Base-by-base conservation (phyloP, 2,329 filamentous ascomycete species). In the Ascochyta pisi region DNA sequence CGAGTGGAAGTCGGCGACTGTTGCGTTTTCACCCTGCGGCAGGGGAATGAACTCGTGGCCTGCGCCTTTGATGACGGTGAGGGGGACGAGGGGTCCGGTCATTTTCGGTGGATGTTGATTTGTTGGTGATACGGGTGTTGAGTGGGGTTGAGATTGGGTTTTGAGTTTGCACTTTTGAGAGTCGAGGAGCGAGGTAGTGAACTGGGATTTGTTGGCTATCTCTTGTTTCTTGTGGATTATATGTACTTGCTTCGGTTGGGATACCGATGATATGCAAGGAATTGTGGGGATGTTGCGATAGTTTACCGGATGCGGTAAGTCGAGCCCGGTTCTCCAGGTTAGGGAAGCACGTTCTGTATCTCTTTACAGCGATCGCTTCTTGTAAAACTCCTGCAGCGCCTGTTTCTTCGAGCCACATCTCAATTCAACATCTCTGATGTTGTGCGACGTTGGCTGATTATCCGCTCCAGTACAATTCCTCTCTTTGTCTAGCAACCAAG, bases 61-160 rank as follows among this genome's bases (percentile, higher is more conserved):
- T 27, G 64, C 64, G 45, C 61, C 64, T 41, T 66, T 66, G 52
- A 65, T 60, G 40, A 66, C 41, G 16, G 62, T 65, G 24, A 66
- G 61, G 26, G 62, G 62, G 13, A 66, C 58, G n/a, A 63, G 63
- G 12, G 29, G 26, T 44, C 12, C 31, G 10, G 59, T 58, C 58
- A 63, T 57, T 50, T 16, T 42, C 19, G n/a, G 1, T 23, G 16
- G 2, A 23, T 19, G 2, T 40, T 40, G 38, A 5, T 31, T 9
- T 27, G 26, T 27, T 6, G 26, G 26, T 6, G 9, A 4, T 27
- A 9, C 26, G 26, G 26, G 7, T 27, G 26, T 7, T 7, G 26
- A 9, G 6, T 9, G 2, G 26, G 26, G 26, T 27, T 27, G 26
- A 27, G 3, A 7, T 27, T 9, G 5, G 19, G 19, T 2, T 1